Conservation (phyloP, 129 eudicot species). For the Ambrosia artemisiifolia region DNA sequence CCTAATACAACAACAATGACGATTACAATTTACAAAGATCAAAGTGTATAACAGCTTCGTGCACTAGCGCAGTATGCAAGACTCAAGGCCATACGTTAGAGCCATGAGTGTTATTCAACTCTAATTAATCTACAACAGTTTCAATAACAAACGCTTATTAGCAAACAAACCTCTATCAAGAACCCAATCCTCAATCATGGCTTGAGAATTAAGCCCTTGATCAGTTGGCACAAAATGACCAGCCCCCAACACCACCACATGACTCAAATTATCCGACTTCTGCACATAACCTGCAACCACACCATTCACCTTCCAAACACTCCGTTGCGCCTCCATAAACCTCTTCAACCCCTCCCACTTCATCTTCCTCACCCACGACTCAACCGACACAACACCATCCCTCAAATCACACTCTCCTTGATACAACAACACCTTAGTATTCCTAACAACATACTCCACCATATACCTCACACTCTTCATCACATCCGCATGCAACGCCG, state of each 20-base stretch:
- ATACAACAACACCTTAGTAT: constrained; percentile 63
- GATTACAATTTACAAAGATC: background rate
- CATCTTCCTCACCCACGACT: constrained; percentile 76
- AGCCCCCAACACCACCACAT: constrained; percentile 66
- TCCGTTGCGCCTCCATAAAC: constrained; percentile 65
- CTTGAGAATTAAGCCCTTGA: constrained; percentile 70
- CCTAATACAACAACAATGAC: background rate
- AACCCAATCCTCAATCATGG: constrained; percentile 90
- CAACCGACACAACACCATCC: constrained; percentile 78
- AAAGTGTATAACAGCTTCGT: too few species aligned
- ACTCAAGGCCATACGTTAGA: background rate
- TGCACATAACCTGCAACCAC: constrained; percentile 85
- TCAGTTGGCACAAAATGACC: constrained; percentile 98
- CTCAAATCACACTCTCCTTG: constrained; percentile 86
- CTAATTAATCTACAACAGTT: background rate
- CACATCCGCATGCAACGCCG: constrained; percentile 59
- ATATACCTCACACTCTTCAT: constrained; percentile 88
- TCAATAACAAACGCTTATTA: background rate
- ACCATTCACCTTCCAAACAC: constrained; percentile 72
- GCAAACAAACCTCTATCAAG: constrained; percentile 59
- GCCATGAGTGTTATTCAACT: background rate
- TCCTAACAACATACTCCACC: constrained; percentile 74
- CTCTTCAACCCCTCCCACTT: constrained; percentile 60
- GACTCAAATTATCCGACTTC: constrained; percentile 60
- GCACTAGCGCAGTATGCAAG: background rate